Evolutionary conservation across 305 asterid species (phyloP).

Genomic region (Fraxinus paxiana): DNA sequence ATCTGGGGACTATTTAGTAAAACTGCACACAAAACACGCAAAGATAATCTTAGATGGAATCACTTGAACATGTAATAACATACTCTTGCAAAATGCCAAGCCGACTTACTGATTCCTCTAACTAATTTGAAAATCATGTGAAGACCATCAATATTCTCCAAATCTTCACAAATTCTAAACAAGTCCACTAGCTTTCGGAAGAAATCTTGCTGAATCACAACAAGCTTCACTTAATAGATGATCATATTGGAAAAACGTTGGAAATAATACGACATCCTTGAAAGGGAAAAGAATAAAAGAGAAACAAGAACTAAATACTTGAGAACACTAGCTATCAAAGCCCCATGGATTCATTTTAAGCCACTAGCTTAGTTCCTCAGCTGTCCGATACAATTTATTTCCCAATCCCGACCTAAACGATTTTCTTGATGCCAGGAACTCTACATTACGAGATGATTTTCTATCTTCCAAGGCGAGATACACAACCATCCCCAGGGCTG

Average conservation of each 20-base stretch:
- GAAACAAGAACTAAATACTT: neutral
- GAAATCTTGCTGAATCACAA: constrained; percentile 68
- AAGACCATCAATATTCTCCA: constrained; percentile 77
- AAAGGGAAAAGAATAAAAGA: neutral
- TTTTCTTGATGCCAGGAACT: neutral
- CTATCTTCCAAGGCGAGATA: neutral
- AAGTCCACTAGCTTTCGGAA: constrained; percentile 74
- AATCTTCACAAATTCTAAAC: constrained; percentile 74
- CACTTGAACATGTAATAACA: constrained; percentile 4
- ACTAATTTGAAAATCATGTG: constrained; percentile 75
- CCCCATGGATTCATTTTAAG: neutral
- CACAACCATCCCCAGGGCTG: neutral
- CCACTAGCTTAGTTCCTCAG: neutral
- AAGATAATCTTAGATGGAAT: constrained; percentile 11
- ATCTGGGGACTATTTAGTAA: constrained; percentile 74
- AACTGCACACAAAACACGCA: constrained; percentile 54
- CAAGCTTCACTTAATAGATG: constrained; percentile 18
- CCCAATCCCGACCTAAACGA: neutral
- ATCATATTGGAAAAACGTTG: neutral
- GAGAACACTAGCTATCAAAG: neutral
- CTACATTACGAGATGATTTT: neutral
- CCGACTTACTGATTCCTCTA: constrained; percentile 76
- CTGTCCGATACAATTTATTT: neutral
- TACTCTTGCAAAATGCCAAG: constrained; percentile 19
- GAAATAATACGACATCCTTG: neutral